Percentiles rank a stretch among this genome's conserved stretches.
These are phyloP conservation scores for Talaromyces atroroseus DNA, from an alignment of 2,329 filamentous ascomycete species.

Conservation along the genomic window DNA sequence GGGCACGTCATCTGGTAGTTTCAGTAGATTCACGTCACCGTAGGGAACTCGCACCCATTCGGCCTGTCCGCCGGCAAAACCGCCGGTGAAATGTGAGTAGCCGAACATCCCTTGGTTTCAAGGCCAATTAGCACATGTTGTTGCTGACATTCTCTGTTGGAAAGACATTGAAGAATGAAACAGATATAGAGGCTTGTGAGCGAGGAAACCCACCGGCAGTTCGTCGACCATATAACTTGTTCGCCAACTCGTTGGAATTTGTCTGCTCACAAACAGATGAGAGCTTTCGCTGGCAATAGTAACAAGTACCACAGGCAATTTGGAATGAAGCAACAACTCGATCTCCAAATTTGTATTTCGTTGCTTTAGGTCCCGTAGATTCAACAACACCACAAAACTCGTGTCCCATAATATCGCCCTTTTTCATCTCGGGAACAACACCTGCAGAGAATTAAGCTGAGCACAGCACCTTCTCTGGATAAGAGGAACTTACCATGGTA, in stretches of 20 bases:
- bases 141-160: background rate
- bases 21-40: conserved; percentile 73
- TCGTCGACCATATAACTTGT: conserved; percentile 71
- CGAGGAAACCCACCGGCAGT: conserved; percentile 55
- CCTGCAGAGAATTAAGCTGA: conserved; percentile 16
- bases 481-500: conserved; percentile 29
- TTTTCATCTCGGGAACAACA: conserved; percentile 53
- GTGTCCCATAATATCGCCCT: conserved; percentile 63
- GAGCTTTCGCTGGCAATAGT: conserved; percentile 71
- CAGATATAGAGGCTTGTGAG: background rate
- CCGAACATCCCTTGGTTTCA: conserved; percentile 54
- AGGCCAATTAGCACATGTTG: conserved; percentile 12
- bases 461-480: background rate
- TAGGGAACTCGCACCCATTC: conserved; percentile 80
- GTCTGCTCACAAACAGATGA: conserved; percentile 76
- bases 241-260: conserved; percentile 64
- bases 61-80: conserved; percentile 81
- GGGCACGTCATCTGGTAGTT: conserved; percentile 70
- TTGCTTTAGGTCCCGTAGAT: conserved; percentile 51
- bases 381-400: conserved; percentile 51
- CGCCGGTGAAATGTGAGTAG: conserved; percentile 71
- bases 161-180: background rate
- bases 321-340: conserved; percentile 83
- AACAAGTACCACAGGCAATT: conserved; percentile 65
- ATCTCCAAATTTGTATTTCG: conserved; percentile 53